Base-by-base conservation (phyloP, 202 grass and related monocot species). In the Setaria viridis region DNA sequence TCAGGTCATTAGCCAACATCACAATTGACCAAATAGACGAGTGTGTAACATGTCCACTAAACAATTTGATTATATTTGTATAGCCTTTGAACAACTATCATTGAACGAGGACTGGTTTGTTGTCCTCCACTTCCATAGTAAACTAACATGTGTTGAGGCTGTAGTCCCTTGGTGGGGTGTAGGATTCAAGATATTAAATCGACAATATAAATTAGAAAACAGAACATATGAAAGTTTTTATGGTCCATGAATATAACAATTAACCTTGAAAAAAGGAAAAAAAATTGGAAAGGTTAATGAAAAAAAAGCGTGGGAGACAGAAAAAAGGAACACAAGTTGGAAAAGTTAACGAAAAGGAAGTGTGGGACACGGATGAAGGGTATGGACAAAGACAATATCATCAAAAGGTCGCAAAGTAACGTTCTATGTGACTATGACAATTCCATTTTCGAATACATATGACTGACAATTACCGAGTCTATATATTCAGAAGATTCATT, bases 361-460 rank as follows among this genome's bases (percentile, higher is more conserved):
- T 41, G 4, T 41, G 39, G 39, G 63, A 14, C n/a, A 43, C 25
- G 3, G 46, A 48, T 3, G 33, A 9, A 67, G 12, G 71, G n/a
- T 76, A n/a, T 56, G 25, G 48, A 80, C 32, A 68, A 70, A 81
- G 39, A 41, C 43, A 79, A n/a, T 20, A 20, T 14, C 13, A 42
- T 79, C 54, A 70, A 71, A 57, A 16, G 17, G 39, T 47, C 17
- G 25, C 53, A 25, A 0, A 25, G 17, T 73, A 15, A 25, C 17
- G n/a, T 74, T 37, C 0, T 43, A 51, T 63, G 30, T 25, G 7
- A 63, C 19, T 33, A 73, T 25, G 39, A 41, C 39, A 41, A 41
- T 41, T 6, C 39, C 39, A 6, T 41, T 41, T 41, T 41, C 43
- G 43, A 46, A 46, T 46, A 9, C 8, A 46, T 46, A 10, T 10